phyloP scores from a whole-genome alignment of 2,329 filamentous ascomycete species.

The Fusarium dimerum region DNA sequence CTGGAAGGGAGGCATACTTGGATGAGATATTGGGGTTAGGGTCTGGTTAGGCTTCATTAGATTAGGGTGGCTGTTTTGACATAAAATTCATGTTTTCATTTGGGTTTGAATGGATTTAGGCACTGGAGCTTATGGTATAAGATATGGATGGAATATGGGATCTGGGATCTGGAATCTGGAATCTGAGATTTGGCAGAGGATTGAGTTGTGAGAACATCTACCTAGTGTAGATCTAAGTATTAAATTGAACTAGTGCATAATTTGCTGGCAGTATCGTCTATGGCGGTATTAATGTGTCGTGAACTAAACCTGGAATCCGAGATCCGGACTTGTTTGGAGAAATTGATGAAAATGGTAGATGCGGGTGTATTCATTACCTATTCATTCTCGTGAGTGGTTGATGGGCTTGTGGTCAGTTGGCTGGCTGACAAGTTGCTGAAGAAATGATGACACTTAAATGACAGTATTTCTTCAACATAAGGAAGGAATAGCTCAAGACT shows the following conservation, averaged over 20 bases:
- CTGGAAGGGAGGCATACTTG: slow-evolving; percentile 10
- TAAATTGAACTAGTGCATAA: neutral
- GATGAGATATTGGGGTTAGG: neutral
- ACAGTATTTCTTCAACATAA: neutral
- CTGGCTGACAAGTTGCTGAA: neutral
- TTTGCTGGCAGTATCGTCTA: neutral
- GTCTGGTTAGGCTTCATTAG: neutral
- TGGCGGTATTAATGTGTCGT: neutral
- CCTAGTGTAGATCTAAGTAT: neutral
- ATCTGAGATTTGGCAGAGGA: neutral
- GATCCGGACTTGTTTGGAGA: too few species aligned
- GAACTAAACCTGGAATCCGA: too few species aligned
- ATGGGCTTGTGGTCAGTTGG: neutral
- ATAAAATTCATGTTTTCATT: neutral
- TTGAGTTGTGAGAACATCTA: neutral
- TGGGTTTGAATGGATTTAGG: neutral
- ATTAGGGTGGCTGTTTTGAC: neutral
- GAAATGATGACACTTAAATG: neutral
- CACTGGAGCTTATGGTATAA: neutral
- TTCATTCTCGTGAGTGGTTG: neutral
- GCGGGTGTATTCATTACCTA: too few species aligned
- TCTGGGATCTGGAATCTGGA: neutral
- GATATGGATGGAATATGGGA: too few species aligned
- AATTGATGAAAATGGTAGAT: neutral
- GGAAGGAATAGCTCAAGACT: too few species aligned